Evolutionary conservation across 306 rosid genomes (phyloP).

Genomic region (Canavalia gladiata): DNA sequence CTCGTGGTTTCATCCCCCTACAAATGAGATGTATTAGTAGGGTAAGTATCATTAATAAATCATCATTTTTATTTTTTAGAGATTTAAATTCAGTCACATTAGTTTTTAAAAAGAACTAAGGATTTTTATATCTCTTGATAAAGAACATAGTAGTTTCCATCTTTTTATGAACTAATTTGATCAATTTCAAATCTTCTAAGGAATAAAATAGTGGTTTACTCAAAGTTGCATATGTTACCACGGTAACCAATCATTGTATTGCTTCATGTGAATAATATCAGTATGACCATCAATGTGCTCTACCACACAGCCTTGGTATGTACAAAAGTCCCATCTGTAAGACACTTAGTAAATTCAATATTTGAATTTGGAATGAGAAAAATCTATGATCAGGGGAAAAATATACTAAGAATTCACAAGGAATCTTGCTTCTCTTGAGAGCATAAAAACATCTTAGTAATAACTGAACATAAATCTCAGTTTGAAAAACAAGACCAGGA

Average conservation of each 20-base stretch:
- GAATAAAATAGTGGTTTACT: too few relatives aligned
- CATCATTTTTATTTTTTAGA: too few relatives aligned
- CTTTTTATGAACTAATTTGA: too few relatives aligned
- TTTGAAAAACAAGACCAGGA: neutral
- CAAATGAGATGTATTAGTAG: conserved; percentile 15
- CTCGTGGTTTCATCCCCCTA: conserved; percentile 90
- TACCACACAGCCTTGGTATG: conserved; percentile 67
- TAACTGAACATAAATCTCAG: neutral
- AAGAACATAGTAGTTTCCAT: too few relatives aligned
- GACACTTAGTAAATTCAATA: conserved; percentile 48
- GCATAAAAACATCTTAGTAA: neutral
- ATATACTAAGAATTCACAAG: neutral
- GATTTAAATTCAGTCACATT: too few relatives aligned
- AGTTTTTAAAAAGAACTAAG: too few relatives aligned
- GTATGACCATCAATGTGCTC: conserved; percentile 89
- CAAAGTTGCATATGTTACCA: conserved; percentile 50
- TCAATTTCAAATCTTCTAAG: too few relatives aligned
- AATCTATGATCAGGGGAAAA: conserved; percentile 1
- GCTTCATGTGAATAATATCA: conserved; percentile 72
- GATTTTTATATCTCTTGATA: too few relatives aligned
- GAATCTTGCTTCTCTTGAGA: neutral
- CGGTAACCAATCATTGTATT: conserved; percentile 81
- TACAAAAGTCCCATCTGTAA: conserved; percentile 94
- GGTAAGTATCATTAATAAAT: too few relatives aligned
- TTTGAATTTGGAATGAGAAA: conserved; percentile 46